Evolutionary conservation across 2,329 filamentous ascomycete species (phyloP).

Genomic region (Pleurostoma richardsiae): DNA sequence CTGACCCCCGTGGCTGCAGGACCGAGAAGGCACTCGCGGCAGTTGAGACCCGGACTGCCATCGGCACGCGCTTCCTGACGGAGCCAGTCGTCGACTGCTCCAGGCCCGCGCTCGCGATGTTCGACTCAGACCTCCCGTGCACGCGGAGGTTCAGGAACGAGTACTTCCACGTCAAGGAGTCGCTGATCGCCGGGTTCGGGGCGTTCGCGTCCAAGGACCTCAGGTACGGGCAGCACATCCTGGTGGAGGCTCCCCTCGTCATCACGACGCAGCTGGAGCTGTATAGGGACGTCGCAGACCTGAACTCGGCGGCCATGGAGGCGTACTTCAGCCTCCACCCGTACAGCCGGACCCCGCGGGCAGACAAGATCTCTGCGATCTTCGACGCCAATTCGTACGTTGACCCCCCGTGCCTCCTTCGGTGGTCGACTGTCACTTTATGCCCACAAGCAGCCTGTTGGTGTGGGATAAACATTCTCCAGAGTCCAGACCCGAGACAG

Average conservation of each 20-base stretch:
- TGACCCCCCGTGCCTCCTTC: background rate
- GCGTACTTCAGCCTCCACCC: too few species aligned
- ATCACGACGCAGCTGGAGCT: slow-evolving; percentile 20
- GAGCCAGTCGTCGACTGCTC: slow-evolving; percentile 5
- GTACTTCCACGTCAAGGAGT: slow-evolving; percentile 33
- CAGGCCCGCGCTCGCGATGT: background rate
- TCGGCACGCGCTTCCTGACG: background rate
- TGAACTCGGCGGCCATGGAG: slow-evolving; percentile 14
- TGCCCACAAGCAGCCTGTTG: too few species aligned
- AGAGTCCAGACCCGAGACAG: slow-evolving; percentile 2
- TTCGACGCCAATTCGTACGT: slow-evolving; percentile 43
- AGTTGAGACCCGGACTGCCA: background rate
- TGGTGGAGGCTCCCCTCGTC: slow-evolving; percentile 39
- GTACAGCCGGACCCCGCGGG: too few species aligned
- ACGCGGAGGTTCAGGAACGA: slow-evolving; percentile 27
- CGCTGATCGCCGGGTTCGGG: slow-evolving; percentile 37
- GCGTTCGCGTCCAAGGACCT: slow-evolving; percentile 38
- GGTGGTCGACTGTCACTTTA: too few species aligned
- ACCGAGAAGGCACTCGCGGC: background rate
- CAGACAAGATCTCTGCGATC: slow-evolving; percentile 15
- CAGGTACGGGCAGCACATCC: slow-evolving; percentile 29
- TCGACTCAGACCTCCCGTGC: background rate
- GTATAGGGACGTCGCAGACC: slow-evolving; percentile 25
- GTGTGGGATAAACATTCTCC: background rate
- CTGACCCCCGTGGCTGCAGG: background rate